Percentiles rank a stretch among this genome's conserved stretches.
Evolutionary conservation across 2,329 filamentous ascomycete species (phyloP).

Genomic region (Arthrobotrys megalospora): DNA sequence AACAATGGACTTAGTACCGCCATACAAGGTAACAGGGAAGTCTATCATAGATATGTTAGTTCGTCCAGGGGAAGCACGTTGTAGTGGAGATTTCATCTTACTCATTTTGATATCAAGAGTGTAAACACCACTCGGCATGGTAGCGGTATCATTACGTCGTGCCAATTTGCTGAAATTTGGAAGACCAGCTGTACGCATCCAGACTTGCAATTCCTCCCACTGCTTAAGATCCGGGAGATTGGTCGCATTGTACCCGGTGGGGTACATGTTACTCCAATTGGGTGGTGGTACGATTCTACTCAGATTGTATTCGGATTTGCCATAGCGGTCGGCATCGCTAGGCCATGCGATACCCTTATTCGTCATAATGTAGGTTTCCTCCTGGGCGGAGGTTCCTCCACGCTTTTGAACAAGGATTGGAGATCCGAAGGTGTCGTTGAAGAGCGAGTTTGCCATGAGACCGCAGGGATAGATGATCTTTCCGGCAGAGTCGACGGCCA

Average conservation of each 20-base stretch:
- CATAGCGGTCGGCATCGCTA: constrained; percentile 86
- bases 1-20: constrained; percentile 89
- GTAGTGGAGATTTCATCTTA: constrained; percentile 71
- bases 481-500: constrained; percentile 81
- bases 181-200: constrained; percentile 97
- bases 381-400: constrained; percentile 67
- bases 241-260: constrained; percentile 77
- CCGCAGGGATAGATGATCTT: constrained; percentile 86
- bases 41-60: constrained; percentile 71
- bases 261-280: constrained; percentile 82
- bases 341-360: constrained; percentile 86
- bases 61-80: constrained; percentile 28
- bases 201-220: constrained; percentile 92
- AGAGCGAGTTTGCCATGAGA: constrained; percentile 94
- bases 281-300: constrained; percentile 83
- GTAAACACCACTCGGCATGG: constrained; percentile 81
- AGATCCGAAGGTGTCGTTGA: constrained; percentile 88
- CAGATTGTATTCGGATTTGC: constrained; percentile 76
- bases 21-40: constrained; percentile 83
- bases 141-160: constrained; percentile 80
- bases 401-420: constrained; percentile 72
- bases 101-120: constrained; percentile 82
- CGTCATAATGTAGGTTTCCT: constrained; percentile 78
- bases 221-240: constrained; percentile 80
- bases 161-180: constrained; percentile 96